These are phyloP conservation scores for Mycena sanguinolenta DNA, from an alignment of 768 basidiomycete genomes.

Conservation along the genomic window DNA sequence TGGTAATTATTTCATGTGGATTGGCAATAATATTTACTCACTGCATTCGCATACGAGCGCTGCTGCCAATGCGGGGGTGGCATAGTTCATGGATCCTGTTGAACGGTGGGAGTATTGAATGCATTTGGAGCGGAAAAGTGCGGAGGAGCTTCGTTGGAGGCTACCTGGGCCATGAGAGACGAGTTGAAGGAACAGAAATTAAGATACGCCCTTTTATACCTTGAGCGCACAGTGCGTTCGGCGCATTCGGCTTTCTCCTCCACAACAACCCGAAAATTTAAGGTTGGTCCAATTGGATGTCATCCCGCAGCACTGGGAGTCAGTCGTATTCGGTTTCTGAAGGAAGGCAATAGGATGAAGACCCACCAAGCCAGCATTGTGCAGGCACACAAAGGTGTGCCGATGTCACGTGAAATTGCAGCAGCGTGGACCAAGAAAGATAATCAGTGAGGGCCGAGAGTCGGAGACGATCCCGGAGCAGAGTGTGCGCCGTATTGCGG, in stretches of 20 bases:
- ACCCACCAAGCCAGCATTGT: neutral
- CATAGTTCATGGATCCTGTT: neutral
- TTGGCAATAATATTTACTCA: neutral
- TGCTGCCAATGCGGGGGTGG: neutral
- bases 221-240: neutral
- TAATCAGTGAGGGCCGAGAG: too few relatives aligned
- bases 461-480: neutral
- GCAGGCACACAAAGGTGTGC: neutral
- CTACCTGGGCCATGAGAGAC: conserved; percentile 4
- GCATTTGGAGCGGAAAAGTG: neutral
- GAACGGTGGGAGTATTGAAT: neutral
- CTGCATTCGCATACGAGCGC: neutral
- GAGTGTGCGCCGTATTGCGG: neutral
- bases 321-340: neutral
- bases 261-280: neutral
- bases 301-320: neutral
- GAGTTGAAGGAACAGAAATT: neutral
- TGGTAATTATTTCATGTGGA: neutral
- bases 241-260: neutral
- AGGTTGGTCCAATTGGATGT: neutral
- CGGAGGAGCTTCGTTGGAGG: neutral
- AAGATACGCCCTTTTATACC: neutral
- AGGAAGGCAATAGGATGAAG: neutral
- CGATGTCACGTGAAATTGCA: neutral
- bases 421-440: too few relatives aligned